Evolutionary conservation across 2,329 filamentous ascomycete genomes (phyloP), one percentile per base, ranked within the genome.

Genomic region (Epichloe coenophiala): DNA sequence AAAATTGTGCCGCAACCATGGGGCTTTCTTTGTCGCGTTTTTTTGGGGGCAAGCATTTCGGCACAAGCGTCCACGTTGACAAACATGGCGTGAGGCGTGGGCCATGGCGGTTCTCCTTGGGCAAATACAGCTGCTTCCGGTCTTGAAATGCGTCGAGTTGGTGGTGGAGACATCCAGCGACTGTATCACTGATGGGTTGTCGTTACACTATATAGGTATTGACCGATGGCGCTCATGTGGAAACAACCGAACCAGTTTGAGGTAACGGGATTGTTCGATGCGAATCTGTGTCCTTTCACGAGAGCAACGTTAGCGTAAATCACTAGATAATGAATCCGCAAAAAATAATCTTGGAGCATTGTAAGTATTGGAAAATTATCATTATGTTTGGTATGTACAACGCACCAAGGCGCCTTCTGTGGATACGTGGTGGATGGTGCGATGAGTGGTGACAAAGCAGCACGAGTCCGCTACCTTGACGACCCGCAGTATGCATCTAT

Each of bases 51-150:
- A 68, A 69, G 36, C 72, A 73, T 57, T 70, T 76, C 55, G 74
- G 74, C 55, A 76, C 74, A 35, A 74, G 64, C 58, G 63, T 77
- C 49, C 64, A 66, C 36, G 71, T 69, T 19, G 67, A 71, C 59
- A 66, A 65, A 11, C 62, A 72, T 54, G 74, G 74, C 44, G 62
- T 76, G 7, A 71, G 67, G 47, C 68, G 71, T 11, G 74, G 74
- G 2, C 72, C 73, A 3, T 77, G 73, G 71, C 65, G 74, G 42
- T 71, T 77, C 59, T 71, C 69, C 47, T 63, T 75, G 41, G 71
- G 72, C 53, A 68, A 64, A 43, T 75, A 74, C 60, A 73, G 68
- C 66, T 77, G 74, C 64, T 77, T 77, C 67, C 50, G 50, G 39
- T 44, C 47, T n/a, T 49, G 17, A 42, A 11, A 19, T 23, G 9